Percentiles rank a stretch among this genome's conserved stretches.
phyloP scores from a whole-genome alignment of 768 basidiomycete genomes.

The Mycena galericulata region DNA sequence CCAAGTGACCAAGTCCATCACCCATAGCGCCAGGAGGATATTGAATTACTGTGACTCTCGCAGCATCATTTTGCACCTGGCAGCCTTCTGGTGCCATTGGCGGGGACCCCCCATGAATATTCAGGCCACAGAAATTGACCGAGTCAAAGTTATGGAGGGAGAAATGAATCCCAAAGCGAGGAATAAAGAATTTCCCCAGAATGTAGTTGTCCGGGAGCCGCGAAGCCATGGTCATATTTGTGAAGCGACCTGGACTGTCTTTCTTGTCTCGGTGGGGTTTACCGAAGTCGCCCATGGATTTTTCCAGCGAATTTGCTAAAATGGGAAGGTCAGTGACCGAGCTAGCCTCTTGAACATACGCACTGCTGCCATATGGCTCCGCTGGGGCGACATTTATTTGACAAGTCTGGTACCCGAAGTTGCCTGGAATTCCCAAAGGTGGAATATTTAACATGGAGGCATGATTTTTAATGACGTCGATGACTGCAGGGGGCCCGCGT shows the following conservation, averaged over 20 bases:
- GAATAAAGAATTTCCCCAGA: constrained; percentile 6
- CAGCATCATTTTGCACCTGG: neutral
- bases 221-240: constrained; percentile 4
- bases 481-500: neutral
- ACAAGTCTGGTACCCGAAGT: neutral
- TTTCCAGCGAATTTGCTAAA: neutral
- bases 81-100: neutral
- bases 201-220: neutral
- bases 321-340: neutral
- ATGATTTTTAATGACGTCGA: neutral
- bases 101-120: constrained; percentile 4
- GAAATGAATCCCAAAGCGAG: neutral
- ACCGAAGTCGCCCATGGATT: neutral
- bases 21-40: neutral
- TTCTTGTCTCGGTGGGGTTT: neutral
- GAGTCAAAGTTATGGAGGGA: constrained; percentile 13
- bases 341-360: neutral
- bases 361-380: neutral
- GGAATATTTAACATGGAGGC: constrained; percentile 12
- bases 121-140: constrained; percentile 8
- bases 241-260: constrained; percentile 9
- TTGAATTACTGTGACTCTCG: neutral
- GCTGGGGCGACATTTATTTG: constrained; percentile 10
- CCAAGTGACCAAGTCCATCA: neutral
- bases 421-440: neutral